Evolutionary conservation across 345 rosid species (phyloP).

Genomic region (Boechera divaricarpa): DNA sequence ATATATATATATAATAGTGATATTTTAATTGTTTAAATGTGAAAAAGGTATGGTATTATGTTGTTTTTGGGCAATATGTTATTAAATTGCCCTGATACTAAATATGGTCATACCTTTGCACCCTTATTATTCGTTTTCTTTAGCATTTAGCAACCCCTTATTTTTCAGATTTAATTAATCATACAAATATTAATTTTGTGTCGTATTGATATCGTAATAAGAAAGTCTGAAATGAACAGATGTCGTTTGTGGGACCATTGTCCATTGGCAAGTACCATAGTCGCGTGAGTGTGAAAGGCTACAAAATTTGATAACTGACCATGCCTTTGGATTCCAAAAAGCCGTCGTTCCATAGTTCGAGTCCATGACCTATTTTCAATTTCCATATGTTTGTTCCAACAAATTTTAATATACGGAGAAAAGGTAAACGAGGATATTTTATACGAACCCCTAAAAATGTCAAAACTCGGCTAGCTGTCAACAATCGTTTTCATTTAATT

Average conservation of each 20-base stretch:
- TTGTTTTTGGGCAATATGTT: background rate
- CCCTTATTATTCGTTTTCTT: background rate
- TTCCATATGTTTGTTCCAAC: conserved; percentile 1
- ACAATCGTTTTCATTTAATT: conserved; percentile 31
- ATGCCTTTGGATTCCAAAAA: background rate
- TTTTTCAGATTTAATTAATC: background rate
- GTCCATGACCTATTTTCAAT: conserved; percentile 12
- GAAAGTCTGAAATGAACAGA: conserved; percentile 15
- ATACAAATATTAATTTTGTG: background rate
- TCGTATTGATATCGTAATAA: conserved; percentile 24
- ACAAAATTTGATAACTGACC: conserved; percentile 7
- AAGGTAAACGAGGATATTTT: conserved; percentile 18
- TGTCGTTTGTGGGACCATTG: conserved; percentile 21
- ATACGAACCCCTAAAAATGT: conserved; percentile 37
- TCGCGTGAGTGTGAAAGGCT: conserved; percentile 28
- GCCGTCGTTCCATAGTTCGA: background rate
- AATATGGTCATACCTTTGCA: background rate
- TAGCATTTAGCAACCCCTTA: background rate
- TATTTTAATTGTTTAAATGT: background rate
- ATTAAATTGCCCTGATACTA: background rate
- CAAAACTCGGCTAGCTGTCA: conserved; percentile 39
- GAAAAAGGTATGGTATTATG: background rate
- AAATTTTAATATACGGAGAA: conserved; percentile 5
- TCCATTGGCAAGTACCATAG: conserved; percentile 10
- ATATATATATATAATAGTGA: background rate